Conservation (phyloP, 2,329 filamentous ascomycete species). For the Xylaria hypoxylon region DNA sequence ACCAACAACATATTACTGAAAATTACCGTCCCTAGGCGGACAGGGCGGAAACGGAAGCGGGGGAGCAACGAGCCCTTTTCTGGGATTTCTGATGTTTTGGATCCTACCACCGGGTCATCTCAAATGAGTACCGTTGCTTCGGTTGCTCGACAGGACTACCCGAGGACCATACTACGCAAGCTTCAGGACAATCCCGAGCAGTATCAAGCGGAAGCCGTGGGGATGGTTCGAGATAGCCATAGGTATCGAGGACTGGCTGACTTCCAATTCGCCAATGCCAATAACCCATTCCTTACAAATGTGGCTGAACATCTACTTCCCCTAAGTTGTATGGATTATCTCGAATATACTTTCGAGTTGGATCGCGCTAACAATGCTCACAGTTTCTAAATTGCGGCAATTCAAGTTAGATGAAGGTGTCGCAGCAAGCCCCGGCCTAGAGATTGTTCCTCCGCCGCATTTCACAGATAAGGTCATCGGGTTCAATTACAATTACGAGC, state of each 20-base stretch:
- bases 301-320: slow-evolving; percentile 78
- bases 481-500: slow-evolving; percentile 84
- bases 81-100: slow-evolving; percentile 54
- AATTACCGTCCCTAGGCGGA: slow-evolving; percentile 86
- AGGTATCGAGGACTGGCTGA: slow-evolving; percentile 88
- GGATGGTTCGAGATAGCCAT: slow-evolving; percentile 82
- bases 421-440: slow-evolving; percentile 69
- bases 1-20: slow-evolving; percentile 89
- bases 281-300: slow-evolving; percentile 75
- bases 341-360: not conserved
- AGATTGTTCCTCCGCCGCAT: slow-evolving; percentile 83
- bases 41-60: slow-evolving; percentile 85
- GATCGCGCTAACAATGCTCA: slow-evolving; percentile 37
- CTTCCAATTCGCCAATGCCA: slow-evolving; percentile 81
- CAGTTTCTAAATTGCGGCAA: slow-evolving; percentile 64
- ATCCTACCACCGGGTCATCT: slow-evolving; percentile 40
- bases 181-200: slow-evolving; percentile 76
- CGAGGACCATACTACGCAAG: slow-evolving; percentile 68
- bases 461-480: slow-evolving; percentile 80
- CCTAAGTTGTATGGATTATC: slow-evolving; percentile 68
- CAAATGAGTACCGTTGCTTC: slow-evolving; percentile 54
- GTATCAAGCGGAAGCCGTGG: slow-evolving; percentile 77
- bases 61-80: slow-evolving; percentile 77
- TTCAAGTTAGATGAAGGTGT: slow-evolving; percentile 76
- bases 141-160: slow-evolving; percentile 63